Evolutionary conservation across 306 rosid genomes (phyloP).

Genomic region (Rosa rugosa): DNA sequence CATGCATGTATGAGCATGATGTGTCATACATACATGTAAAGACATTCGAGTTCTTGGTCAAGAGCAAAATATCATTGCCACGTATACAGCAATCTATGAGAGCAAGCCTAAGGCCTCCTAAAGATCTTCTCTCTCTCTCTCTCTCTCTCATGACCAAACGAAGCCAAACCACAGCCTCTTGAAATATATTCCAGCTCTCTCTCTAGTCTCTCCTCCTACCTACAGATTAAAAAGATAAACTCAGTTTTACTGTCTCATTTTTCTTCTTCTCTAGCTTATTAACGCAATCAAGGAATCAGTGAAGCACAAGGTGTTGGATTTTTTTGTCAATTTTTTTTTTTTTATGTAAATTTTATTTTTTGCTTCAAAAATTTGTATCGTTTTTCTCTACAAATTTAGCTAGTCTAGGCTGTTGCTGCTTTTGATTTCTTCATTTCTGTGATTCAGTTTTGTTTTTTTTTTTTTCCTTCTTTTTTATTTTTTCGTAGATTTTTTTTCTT

Average conservation of each 20-base stretch:
- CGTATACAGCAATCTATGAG: slow-evolving; percentile 49
- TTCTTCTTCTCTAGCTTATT: not conserved
- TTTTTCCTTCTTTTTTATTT: not conserved
- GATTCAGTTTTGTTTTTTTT: not conserved
- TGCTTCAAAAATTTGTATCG: not conserved
- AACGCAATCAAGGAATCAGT: not conserved
- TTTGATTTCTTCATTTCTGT: not conserved
- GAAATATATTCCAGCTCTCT: slow-evolving; percentile 8
- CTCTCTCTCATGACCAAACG: slow-evolving; percentile 13
- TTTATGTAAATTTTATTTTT: not conserved
- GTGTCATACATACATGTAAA: not conserved
- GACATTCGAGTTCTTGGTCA: slow-evolving; percentile 30
- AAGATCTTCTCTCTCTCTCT: slow-evolving; percentile 47
- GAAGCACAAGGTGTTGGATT: slow-evolving; percentile 1
- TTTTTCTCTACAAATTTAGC: not conserved
- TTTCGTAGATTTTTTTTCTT: not conserved
- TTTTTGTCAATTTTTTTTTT: not conserved
- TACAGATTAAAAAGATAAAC: not conserved
- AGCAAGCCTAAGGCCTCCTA: slow-evolving; percentile 43
- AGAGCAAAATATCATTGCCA: slow-evolving; percentile 89
- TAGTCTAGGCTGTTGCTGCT: not conserved
- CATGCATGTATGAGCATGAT: not conserved
- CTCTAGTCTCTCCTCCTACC: not conserved
- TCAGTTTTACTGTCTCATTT: slow-evolving; percentile 8
- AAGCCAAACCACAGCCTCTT: slow-evolving; percentile 33